Conservation (phyloP, 1,284 basidiomycete genomes). For the Irpex sp. region DNA sequence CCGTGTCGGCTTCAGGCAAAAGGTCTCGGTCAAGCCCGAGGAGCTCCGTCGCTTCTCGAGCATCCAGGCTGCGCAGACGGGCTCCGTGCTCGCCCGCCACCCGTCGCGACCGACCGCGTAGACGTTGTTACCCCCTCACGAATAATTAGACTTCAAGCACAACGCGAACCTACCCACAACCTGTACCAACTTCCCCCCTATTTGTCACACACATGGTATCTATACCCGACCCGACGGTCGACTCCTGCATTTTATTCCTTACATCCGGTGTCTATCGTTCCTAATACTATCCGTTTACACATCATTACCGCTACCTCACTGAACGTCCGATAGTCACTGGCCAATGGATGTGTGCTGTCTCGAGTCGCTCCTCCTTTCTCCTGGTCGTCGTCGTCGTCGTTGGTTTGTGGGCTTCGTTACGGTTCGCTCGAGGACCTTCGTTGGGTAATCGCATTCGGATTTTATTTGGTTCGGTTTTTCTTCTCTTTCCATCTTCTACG, state of each 20-base stretch:
- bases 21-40: slow-evolving; percentile 77
- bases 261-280: not conserved
- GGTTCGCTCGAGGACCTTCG: not conserved
- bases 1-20: slow-evolving; percentile 83
- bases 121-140: slow-evolving; percentile 8
- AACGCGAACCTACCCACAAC: not conserved
- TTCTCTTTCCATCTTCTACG: not conserved
- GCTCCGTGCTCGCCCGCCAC: slow-evolving; percentile 74
- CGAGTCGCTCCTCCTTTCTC: not conserved
- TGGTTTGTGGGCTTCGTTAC: not conserved
- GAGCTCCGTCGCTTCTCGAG: slow-evolving; percentile 82
- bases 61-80: slow-evolving; percentile 79
- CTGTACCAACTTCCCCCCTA: not conserved
- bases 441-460: not conserved
- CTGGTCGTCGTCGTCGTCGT: not conserved
- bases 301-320: not conserved
- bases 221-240: slow-evolving; percentile 1
- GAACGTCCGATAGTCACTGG: not conserved
- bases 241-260: not conserved
- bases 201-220: slow-evolving; percentile 3
- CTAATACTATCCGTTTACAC: not conserved
- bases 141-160: slow-evolving; percentile 1
- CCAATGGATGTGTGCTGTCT: not conserved
- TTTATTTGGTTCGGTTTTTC: not conserved
- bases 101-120: slow-evolving; percentile 55